Evolutionary conservation across 2,329 filamentous ascomycete genomes (phyloP).

Genomic region (Gyromitra esculenta): DNA sequence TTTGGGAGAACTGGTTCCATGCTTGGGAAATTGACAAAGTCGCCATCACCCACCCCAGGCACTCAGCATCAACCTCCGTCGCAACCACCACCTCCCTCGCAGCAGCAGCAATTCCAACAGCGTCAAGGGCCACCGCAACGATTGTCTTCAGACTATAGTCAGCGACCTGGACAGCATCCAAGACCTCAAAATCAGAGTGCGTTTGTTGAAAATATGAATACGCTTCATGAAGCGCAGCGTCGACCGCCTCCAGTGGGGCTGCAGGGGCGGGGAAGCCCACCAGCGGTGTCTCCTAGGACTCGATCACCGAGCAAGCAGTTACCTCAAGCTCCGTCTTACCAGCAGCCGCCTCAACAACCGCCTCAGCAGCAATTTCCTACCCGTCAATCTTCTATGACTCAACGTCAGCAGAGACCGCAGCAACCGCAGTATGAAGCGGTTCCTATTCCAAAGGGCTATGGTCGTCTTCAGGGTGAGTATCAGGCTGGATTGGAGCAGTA

Average conservation of each 20-base stretch:
- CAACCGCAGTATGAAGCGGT: constrained; percentile 43
- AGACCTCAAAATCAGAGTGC: constrained; percentile 21
- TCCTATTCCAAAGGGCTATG: constrained; percentile 50
- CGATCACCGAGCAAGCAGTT: constrained; percentile 14
- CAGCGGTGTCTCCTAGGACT: neutral
- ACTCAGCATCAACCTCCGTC: constrained; percentile 32
- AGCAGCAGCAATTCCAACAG: constrained; percentile 39
- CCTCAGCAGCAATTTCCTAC: constrained; percentile 24
- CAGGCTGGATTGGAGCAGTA: constrained; percentile 18
- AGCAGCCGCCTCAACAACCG: constrained; percentile 27
- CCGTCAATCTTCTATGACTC: constrained; percentile 1
- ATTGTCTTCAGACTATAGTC: constrained; percentile 26
- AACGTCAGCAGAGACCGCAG: neutral
- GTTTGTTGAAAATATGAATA: constrained; percentile 23
- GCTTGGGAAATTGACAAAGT: constrained; percentile 50
- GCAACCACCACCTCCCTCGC: constrained; percentile 33
- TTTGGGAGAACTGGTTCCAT: constrained; percentile 47
- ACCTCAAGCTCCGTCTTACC: constrained; percentile 10
- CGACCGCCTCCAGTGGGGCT: constrained; percentile 8
- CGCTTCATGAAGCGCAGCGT: constrained; percentile 4
- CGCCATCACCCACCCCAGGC: constrained; percentile 37
- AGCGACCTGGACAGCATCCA: constrained; percentile 4
- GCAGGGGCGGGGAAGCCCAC: constrained; percentile 25
- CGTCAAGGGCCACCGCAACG: constrained; percentile 29
- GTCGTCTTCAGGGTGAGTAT: constrained; percentile 47